Base-by-base conservation (phyloP, 768 basidiomycete species). In the Rhodotorula graminis region DNA sequence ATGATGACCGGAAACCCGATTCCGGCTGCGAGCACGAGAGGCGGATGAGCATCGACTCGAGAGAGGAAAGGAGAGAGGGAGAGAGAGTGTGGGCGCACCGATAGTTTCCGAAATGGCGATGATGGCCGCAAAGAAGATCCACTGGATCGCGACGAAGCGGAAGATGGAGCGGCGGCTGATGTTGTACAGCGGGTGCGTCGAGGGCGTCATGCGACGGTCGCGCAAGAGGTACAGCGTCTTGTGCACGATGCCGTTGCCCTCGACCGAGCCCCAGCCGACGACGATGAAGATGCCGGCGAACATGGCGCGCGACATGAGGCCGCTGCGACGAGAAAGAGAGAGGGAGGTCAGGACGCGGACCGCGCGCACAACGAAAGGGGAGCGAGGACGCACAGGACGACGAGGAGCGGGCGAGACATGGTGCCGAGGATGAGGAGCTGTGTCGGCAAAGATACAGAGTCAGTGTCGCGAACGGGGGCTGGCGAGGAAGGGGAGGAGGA, bases 1-100 rank as follows among this genome's bases (percentile, higher is more conserved):
- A 95, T 93, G 77, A 96, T 87, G 63, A 95, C 84, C 0, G 93
- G 92, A 80, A 96, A 96, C 1, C 89, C 92, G 70, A 95, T 92
- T 9, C 92, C 92, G 55, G 90, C 93, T 88, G 79, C 70, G 23
- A 0, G 29, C 29, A 46, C 14, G 44, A 46, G 37, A 21, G 44
- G 2, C 31, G 23, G 10, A 14, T 61, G 21, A 60, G 53, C 31
- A 2, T 11, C 33, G 42, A 16, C 21, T 14, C 21, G 9, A 47
- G 0, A 37, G 25, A 1, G 40, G 27, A 7, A 27, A 58, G n/a
- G 37, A 29, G 63, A 10, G 59, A 47, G 12, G 50, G 49, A 63
- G 9, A 25, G 3, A 25, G 46, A 69, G n/a, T n/a, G n/a, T n/a
- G n/a, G n/a, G n/a, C 84, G 46, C 72, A 91, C 91, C 91, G 70